Percentiles rank a stretch among this genome's conserved stretches.
phyloP scores from a whole-genome alignment of 2,329 filamentous ascomycete genomes.

The Alternaria sp. region DNA sequence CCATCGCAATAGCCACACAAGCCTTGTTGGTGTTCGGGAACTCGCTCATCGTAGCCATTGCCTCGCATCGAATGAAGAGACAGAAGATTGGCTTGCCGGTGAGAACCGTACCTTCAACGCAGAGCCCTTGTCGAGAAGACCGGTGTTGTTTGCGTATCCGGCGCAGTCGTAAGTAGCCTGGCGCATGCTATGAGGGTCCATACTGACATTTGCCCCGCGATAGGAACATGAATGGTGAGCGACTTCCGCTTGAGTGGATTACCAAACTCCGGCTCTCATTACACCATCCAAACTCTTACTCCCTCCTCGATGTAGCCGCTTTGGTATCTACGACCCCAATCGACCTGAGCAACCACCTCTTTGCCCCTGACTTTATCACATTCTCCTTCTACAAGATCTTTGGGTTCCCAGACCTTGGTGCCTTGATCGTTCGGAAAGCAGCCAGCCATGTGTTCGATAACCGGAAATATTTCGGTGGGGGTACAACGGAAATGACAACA shows the following conservation, averaged over 20 bases:
- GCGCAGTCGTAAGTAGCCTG: conserved; percentile 71
- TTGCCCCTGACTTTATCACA: conserved; percentile 81
- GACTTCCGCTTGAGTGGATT: conserved; percentile 73
- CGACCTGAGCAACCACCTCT: conserved; percentile 63
- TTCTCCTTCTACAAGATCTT: conserved; percentile 97
- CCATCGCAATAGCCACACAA: conserved; percentile 85
- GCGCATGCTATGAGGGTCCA: background rate
- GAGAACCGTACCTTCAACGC: conserved; percentile 14
- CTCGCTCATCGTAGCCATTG: conserved; percentile 71
- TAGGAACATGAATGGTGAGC: conserved; percentile 80
- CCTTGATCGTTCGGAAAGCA: conserved; percentile 79
- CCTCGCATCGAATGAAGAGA: conserved; percentile 68
- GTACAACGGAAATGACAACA: conserved; percentile 68
- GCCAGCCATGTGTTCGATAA: conserved; percentile 64
- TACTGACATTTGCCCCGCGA: background rate
- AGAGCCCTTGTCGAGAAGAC: conserved; percentile 13
- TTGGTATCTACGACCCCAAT: conserved; percentile 70
- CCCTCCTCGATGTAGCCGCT: conserved; percentile 75
- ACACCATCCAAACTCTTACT: conserved; percentile 64
- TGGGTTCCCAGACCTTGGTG: conserved; percentile 90
- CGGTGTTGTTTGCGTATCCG: conserved; percentile 76
- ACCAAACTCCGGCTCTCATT: conserved; percentile 25
- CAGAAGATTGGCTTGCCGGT: conserved; percentile 70
- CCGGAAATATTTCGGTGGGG: conserved; percentile 73
- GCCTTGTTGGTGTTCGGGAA: conserved; percentile 79